Base-by-base conservation (phyloP, 352 stramenopile genomes). In the Phytopythium sindhum region DNA sequence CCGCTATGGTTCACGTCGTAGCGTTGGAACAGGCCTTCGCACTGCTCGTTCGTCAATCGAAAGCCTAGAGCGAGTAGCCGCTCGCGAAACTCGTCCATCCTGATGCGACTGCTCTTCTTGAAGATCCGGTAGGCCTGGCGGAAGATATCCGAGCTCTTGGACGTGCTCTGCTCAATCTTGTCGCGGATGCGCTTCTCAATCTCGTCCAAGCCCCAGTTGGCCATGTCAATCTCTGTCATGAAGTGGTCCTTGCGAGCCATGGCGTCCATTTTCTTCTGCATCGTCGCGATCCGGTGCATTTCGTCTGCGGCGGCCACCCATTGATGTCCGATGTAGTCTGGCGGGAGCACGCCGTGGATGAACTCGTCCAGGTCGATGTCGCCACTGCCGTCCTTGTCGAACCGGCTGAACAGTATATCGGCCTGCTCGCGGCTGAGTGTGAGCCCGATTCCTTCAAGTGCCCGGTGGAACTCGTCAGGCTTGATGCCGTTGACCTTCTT, bases 401-500 rank as follows among this genome's bases (percentile, higher is more conserved):
- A 93, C 0, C 84, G 80, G 37, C 71, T 66, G 57, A 93, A 93
- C 5, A 93, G 61, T 15, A 85, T 66, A 35, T 90, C 77, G 0
- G 85, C 75, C 48, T 90, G 81, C 9, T 67, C 63, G 9, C 80
- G 78, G 11, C 76, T 72, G 0, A 93, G 57, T 1, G 74, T 60
- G n/a, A 93, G 53, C 4, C 85, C 85, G 51, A 90, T 84, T 0
- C 67, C 59, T 37, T 88, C 80, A 0, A 93, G 57, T 0, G 83
- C 72, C 1, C 73, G 66, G 56, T 91, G 83, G 65, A 93, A 92
- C 42, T 93, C 83, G 41, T 86, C 65, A 2, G 80, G 80, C 14
- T 80, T 76, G 41, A 93, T 93, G n/a, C 81, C 81, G 51, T 89
- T 91, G 9, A 88, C 81, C 53, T 93, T 93, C 47, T 91, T 91